Evolutionary conservation across 768 basidiomycete species (phyloP), one percentile per base, ranked within the genome.

Genomic region (Sistotremastrum niveocremeum): DNA sequence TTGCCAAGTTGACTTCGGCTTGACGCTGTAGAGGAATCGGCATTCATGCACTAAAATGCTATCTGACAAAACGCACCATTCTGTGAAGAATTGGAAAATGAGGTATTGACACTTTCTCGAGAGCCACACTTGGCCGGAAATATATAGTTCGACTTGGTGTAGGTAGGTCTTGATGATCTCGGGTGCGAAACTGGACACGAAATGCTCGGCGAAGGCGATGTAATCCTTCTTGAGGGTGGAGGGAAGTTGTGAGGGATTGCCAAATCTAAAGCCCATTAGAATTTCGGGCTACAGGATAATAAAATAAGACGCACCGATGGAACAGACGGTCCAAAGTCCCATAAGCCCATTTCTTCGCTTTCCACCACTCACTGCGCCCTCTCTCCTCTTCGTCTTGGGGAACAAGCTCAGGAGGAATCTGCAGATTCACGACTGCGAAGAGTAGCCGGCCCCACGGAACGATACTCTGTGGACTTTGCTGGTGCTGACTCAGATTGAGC

Each of bases 321-420:
- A 90, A 90, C 10, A 90, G 65, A 28, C 79, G 69, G 34, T 84
- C 83, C 6, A 94, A 67, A 35, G 77, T 77, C n/a, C 72, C 76
- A 57, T 81, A 90, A 1, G 89, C 85, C 90, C 89, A 93, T 58
- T 94, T 94, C 66, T 93, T 93, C 6, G 82, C 74, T 58, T 81
- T 82, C 84, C 87, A 88, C 89, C 90, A 94, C 54, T 86, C 83
- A 40, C 70, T 75, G 41, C 69, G 70, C 64, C 90, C 86, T 34
- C 84, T 68, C 10, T 83, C 82, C 4, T 88, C 83, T 50, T 78
- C 74, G 47, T 84, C 77, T 31, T 71, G 75, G 2, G 84, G 81
- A 0, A 88, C 72, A 20, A 69, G 72, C 3, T 77, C 75, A 44
- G 66, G 63, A 0, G 83, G 84, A 31, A 90, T 66, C 47, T 71